Evolutionary conservation across 352 stramenopile species (phyloP), one percentile per base, ranked within the genome.

Genomic region (Phytophthora kernoviae): DNA sequence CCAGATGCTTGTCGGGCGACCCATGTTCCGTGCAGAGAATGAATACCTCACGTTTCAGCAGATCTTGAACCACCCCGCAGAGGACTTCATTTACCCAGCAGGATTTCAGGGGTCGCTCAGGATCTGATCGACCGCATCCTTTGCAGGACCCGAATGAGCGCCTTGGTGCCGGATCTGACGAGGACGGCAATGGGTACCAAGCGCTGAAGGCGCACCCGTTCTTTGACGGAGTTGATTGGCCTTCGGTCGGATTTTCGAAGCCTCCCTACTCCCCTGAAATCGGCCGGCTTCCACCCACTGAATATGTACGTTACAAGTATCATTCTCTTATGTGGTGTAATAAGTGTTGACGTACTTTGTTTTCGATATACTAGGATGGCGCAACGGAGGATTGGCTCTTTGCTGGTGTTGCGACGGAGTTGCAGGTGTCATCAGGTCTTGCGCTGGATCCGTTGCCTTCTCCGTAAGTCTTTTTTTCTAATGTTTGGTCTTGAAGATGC

Each of bases 21-120:
- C 88, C 18, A 89, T 94, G 40, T 97, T 97, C 66, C 79, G 85
- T 4, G 91, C 83, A 1, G 88, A 94, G 53, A 96, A 94, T 48
- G 91, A 98, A 44, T 97, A 96, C 40, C 71, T 96, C 10, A 97
- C 90, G 33, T 97, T 97, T 62, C 85, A 97, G 62, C 81, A 94
- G 63, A 95, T 95, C 53, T 62, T 95, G 41, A 93, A 93, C 62
- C 87, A 95, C 52, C 84, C 84, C 12, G 73, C 82, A 6, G 87
- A 91, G 52, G 77, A 90, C 30, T 93, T 95, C 66, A 51, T 58
- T 40, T 95, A 93, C 51, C 87, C 87, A 0, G 53, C 70, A 1
- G 68, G 63, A 22, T 83, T 92, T 41, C 80, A 83, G 1, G 59
- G 1, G 76, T 89, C 3, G 87, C 87, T 9, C 70, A 73, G 14